Evolutionary conservation across 164 flowering plant genomes (phyloP).

Genomic region (Warburgia ugandensis): DNA sequence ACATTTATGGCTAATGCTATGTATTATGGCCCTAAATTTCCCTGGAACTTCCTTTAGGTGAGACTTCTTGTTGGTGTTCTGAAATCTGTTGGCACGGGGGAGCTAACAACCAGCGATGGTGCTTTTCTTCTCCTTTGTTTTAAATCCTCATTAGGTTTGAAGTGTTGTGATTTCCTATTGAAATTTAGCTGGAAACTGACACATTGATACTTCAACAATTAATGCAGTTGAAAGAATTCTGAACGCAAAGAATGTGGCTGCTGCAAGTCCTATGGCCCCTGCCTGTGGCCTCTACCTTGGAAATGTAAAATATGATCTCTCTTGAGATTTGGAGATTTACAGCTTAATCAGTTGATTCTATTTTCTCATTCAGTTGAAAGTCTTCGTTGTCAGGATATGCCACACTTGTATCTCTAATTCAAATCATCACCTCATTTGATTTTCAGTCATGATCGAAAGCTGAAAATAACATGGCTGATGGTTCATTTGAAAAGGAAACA

Average conservation of each 20-base stretch:
- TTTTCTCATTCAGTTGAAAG: no score
- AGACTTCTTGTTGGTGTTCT: constrained; percentile 86
- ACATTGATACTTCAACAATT: not conserved
- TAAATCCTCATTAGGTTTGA: no score
- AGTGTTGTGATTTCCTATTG: no score
- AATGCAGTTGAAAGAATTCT: constrained; percentile 69
- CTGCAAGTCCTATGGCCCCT: constrained; percentile 92
- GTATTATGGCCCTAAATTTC: not conserved
- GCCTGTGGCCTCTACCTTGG: constrained; percentile 92
- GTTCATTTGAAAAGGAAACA: no score
- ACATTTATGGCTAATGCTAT: not conserved
- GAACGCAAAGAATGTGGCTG: constrained; percentile 62
- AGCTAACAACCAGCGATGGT: constrained; percentile 57
- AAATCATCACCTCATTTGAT: no score
- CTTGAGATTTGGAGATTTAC: constrained; percentile 29
- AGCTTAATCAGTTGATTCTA: no score
- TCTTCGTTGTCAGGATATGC: no score
- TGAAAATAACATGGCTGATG: no score
- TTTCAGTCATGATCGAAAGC: no score
- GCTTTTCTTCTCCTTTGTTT: not conserved
- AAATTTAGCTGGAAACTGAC: not conserved
- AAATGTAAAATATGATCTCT: constrained; percentile 67
- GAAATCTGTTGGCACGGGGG: constrained; percentile 82
- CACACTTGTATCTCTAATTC: no score
- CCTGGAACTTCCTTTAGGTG: constrained; percentile 41